phyloP scores from a whole-genome alignment of 2,329 filamentous ascomycete genomes.

The Diaporthe batatas region DNA sequence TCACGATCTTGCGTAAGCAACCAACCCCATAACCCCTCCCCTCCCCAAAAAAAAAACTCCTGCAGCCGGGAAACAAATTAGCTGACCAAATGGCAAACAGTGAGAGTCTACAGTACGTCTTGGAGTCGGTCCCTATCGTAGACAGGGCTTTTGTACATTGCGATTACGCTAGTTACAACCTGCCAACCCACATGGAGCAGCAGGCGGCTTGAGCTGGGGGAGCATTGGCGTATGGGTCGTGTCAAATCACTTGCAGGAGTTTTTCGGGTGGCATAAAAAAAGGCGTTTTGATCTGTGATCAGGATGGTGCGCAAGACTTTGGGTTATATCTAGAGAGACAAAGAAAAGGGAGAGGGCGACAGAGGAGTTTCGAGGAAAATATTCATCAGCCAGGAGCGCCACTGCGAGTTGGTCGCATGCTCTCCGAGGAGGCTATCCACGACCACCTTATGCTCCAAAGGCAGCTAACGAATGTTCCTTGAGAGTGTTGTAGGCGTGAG shows the following conservation, averaged over 20 bases:
- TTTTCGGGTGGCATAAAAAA: slow-evolving; percentile 6
- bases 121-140: slow-evolving; percentile 86
- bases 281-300: slow-evolving; percentile 12
- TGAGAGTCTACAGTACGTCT: slow-evolving; percentile 84
- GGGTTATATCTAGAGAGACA: slow-evolving; percentile 4
- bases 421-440: neutral
- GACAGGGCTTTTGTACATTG: slow-evolving; percentile 79
- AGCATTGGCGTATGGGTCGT: neutral
- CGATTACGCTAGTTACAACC: slow-evolving; percentile 73
- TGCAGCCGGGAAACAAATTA: neutral
- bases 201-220: slow-evolving; percentile 46
- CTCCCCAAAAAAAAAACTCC: slow-evolving; percentile 22
- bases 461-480: neutral
- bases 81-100: slow-evolving; percentile 48
- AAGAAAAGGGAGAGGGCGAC: neutral
- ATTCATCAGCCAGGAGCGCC: slow-evolving; percentile 1
- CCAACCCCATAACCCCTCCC: neutral
- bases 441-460: neutral
- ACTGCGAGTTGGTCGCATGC: slow-evolving; percentile 25
- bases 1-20: slow-evolving; percentile 75
- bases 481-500: neutral
- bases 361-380: neutral
- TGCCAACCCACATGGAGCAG: slow-evolving; percentile 70
- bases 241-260: slow-evolving; percentile 11
- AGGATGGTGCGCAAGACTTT: neutral